phyloP scores from a whole-genome alignment of 1,284 basidiomycete genomes.

The Naganishia cerealis region DNA sequence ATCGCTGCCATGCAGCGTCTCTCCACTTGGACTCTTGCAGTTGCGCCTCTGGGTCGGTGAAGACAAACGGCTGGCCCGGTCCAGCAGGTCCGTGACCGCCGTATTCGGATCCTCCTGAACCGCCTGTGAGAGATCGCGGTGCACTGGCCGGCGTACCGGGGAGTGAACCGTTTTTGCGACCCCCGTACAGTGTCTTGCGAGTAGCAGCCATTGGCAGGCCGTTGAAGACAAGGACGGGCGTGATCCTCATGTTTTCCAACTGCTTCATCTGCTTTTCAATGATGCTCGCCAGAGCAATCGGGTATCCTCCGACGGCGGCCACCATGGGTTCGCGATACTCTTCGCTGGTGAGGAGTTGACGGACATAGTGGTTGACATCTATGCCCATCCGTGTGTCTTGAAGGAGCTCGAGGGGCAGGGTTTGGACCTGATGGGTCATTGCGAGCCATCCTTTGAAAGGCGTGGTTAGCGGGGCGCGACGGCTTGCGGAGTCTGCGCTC shows the following conservation, averaged over 20 bases:
- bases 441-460: slow-evolving; percentile 68
- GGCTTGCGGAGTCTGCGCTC: slow-evolving; percentile 26
- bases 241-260: slow-evolving; percentile 87
- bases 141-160: slow-evolving; percentile 24
- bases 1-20: slow-evolving; percentile 81
- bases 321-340: slow-evolving; percentile 80
- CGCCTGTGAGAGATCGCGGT: not conserved
- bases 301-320: slow-evolving; percentile 89
- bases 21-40: slow-evolving; percentile 35
- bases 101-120: slow-evolving; percentile 12
- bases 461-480: not conserved
- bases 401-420: slow-evolving; percentile 76
- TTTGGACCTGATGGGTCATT: slow-evolving; percentile 83
- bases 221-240: slow-evolving; percentile 95
- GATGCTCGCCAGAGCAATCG: slow-evolving; percentile 76
- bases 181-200: slow-evolving; percentile 53
- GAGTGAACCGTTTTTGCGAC: slow-evolving; percentile 57
- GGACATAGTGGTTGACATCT: slow-evolving; percentile 89
- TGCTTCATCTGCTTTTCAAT: slow-evolving; percentile 88
- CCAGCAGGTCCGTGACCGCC: slow-evolving; percentile 4
- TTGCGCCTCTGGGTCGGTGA: slow-evolving; percentile 19
- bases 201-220: slow-evolving; percentile 62
- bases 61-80: slow-evolving; percentile 9
- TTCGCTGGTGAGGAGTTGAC: slow-evolving; percentile 72
- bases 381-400: slow-evolving; percentile 93